These are phyloP conservation scores for Climacium dendroides DNA, from an alignment of 225 moss, liverwort and hornwort genomes.

Conservation along the genomic window DNA sequence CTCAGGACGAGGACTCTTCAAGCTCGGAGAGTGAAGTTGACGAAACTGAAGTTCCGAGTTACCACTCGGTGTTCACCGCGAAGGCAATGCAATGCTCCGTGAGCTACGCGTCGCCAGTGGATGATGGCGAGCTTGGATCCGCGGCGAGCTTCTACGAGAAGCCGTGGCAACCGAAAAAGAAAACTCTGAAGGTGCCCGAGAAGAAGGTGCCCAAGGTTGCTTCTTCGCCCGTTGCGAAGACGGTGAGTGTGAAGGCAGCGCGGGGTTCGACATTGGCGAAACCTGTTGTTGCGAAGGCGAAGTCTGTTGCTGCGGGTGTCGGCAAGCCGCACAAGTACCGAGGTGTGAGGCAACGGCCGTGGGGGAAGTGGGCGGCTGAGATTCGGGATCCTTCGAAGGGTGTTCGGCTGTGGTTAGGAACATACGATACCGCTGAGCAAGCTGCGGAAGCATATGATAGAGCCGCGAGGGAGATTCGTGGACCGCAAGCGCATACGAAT, in stretches of 20 bases:
- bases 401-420: constrained; percentile 35
- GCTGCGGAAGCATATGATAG: constrained; percentile 40
- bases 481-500: constrained; percentile 33
- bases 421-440: constrained; percentile 42
- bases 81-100: constrained; percentile 61
- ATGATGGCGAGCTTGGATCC: not conserved
- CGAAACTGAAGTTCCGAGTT: constrained; percentile 46
- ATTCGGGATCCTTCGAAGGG: constrained; percentile 48
- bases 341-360: constrained; percentile 37
- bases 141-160: not conserved
- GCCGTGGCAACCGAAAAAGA: constrained; percentile 5
- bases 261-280: not conserved
- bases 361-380: constrained; percentile 58
- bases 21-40: constrained; percentile 21
- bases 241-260: not conserved
- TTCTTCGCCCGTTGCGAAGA: not conserved
- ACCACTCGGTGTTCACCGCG: constrained; percentile 31
- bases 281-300: not conserved
- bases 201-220: constrained; percentile 23
- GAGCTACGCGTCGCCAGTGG: constrained; percentile 35
- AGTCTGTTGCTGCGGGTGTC: not conserved
- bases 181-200: not conserved
- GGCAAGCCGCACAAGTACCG: constrained; percentile 30
- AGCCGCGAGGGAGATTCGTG: constrained; percentile 39
- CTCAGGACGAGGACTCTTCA: not conserved